Conservation (phyloP, 2,329 filamentous ascomycete species). For the Nemania bipapillata region DNA sequence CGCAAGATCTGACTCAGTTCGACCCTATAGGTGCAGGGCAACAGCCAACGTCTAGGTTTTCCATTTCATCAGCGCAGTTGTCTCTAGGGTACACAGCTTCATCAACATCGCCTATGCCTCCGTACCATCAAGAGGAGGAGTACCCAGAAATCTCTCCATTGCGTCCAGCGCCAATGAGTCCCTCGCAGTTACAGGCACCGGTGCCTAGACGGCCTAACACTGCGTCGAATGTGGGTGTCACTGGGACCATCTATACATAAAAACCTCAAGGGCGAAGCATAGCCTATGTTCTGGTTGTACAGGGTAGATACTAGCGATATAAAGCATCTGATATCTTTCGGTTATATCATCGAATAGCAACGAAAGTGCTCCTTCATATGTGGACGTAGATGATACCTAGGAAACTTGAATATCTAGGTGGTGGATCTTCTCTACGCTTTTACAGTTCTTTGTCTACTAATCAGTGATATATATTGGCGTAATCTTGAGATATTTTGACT, state of each 20-base stretch:
- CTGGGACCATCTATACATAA: constrained; percentile 8
- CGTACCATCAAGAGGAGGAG: constrained; percentile 3
- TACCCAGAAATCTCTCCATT: constrained; percentile 15
- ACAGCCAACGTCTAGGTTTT: constrained; percentile 29
- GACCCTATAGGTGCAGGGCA: constrained; percentile 4
- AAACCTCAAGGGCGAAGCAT: neutral
- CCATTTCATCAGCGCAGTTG: constrained; percentile 21
- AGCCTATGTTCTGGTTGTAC: neutral
- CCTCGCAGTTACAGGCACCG: constrained; percentile 29
- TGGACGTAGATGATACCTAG: neutral
- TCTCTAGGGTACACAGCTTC: constrained; percentile 28
- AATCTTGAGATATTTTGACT: no score
- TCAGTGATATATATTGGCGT: no score
- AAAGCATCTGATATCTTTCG: neutral
- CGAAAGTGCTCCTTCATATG: neutral
- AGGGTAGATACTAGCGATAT: no score
- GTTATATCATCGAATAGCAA: neutral
- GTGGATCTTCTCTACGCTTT: neutral
- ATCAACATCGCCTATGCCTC: constrained; percentile 8
- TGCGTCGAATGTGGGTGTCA: neutral
- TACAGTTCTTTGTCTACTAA: neutral
- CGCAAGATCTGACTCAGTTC: constrained; percentile 25
- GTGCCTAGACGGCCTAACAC: constrained; percentile 27
- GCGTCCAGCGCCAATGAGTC: constrained; percentile 26
- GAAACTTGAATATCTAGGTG: neutral